phyloP scores from a whole-genome alignment of 164 flowering plant genomes.

The Malania oleifera region DNA sequence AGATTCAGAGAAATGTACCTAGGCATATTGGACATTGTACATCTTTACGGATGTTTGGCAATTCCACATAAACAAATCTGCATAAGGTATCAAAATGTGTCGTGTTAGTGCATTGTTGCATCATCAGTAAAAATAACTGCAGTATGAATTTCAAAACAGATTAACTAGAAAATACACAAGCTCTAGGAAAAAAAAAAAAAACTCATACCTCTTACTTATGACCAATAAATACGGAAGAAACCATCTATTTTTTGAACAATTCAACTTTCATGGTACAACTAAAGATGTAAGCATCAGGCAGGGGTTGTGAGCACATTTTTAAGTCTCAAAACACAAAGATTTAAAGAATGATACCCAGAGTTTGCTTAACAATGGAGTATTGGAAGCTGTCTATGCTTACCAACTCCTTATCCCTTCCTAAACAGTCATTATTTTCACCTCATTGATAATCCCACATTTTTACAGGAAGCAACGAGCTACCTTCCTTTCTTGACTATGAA shows the following conservation, averaged over 20 bases:
- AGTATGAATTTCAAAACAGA: not conserved
- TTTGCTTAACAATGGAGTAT: too few species aligned
- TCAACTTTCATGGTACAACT: too few species aligned
- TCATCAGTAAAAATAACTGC: too few species aligned
- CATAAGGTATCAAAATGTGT: constrained; percentile 4
- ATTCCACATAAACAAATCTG: constrained; percentile 32
- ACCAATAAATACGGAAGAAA: not conserved
- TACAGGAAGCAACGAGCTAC: not conserved
- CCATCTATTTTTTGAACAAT: too few species aligned
- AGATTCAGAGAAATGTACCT: constrained; percentile 15
- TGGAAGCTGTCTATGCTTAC: too few species aligned
- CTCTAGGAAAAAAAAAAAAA: not conserved
- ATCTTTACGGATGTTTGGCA: constrained; percentile 33
- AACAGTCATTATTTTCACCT: too few species aligned
- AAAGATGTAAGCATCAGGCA: too few species aligned
- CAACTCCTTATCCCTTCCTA: too few species aligned
- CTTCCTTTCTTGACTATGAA: not conserved
- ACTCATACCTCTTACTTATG: not conserved
- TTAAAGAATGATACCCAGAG: too few species aligned
- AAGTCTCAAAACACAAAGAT: too few species aligned
- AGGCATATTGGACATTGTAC: constrained; percentile 42
- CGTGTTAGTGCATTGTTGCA: not conserved
- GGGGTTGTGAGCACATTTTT: too few species aligned
- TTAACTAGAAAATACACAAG: not conserved
- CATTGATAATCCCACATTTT: not conserved